phyloP scores from a whole-genome alignment of 1,139 yeast genomes.

The Saccharomycopsis hybrid region DNA sequence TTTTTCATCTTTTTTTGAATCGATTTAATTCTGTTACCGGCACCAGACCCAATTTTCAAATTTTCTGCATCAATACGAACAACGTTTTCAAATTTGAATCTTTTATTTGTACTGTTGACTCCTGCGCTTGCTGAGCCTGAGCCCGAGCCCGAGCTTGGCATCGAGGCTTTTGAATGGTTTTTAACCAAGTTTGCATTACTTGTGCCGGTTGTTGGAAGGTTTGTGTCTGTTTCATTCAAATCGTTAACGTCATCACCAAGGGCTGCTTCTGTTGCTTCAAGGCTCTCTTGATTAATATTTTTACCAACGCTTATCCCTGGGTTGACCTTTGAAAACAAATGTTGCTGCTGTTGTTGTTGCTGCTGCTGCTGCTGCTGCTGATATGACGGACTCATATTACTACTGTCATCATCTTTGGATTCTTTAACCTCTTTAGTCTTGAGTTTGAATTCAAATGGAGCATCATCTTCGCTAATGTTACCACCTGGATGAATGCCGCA shows the following conservation, averaged over 20 bases:
- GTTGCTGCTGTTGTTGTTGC: too few species aligned
- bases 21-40: constrained; percentile 45
- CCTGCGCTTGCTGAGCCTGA: neutral
- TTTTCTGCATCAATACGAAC: constrained; percentile 45
- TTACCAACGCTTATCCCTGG: neutral
- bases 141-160: constrained; percentile 1
- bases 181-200: constrained; percentile 24
- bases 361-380: too few species aligned
- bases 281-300: neutral
- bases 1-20: constrained; percentile 47
- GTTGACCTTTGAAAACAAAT: neutral
- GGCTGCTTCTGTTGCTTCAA: constrained; percentile 20
- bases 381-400: neutral
- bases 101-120: neutral
- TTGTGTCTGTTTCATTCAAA: neutral
- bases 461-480: constrained; percentile 43
- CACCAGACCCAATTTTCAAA: constrained; percentile 48
- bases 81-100: constrained; percentile 32
- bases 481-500: constrained; percentile 77
- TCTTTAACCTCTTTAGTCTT: constrained; percentile 26
- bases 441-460: constrained; percentile 38
- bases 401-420: constrained; percentile 20
- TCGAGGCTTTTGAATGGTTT: too few species aligned
- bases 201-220: constrained; percentile 1
- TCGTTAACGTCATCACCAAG: constrained; percentile 25